Base-by-base conservation (phyloP, 2,329 filamentous ascomycete genomes). In the Arthrobotrys entomopaga region DNA sequence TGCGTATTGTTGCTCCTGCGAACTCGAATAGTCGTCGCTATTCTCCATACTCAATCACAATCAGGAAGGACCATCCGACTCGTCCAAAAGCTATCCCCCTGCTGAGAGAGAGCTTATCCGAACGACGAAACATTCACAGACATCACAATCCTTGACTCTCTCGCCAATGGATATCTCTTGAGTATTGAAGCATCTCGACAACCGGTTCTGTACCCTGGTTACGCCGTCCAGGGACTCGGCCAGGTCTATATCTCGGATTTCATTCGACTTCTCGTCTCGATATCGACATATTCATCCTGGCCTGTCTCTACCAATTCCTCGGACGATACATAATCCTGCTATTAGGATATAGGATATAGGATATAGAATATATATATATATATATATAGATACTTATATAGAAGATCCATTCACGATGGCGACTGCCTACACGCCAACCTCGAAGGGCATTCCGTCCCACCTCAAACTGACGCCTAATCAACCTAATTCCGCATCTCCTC, bases 391-490 rank as follows among this genome's bases (percentile, higher is more conserved):
- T 34, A 34, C 10, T 34, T 2, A 34, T 2, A 34, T 34, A 34
- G 29, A 10, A 34, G 7, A 34, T 58, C 48, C 38, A 13, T 46
- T 15, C 49, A 22, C 43, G 61, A 74, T 74, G 70, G 70, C 70
- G 70, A 40, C 52, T 13, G 57, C 63, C 42, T 67, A 48, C 57
- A 74, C 70, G 34, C 70, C 70, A 53, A 74, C 60, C 52, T 74
- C 70, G 11, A 74, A 74, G 50, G 52, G 57, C 11, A 38, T 43
- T 56, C 70, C 70, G 46, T 54, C 71, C 34, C 71, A 70, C 50
- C 65, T 70, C 49, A 75, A 69, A 56, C 50, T 69, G 22, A 65
- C 71, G 1, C 64, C 71, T 22, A 75, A 70, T 54, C 53, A 65
- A 13, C 57, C 20, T 16, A 29, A 48, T 20, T 42, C 67, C 8